Base-by-base conservation (phyloP, 768 basidiomycete species). In the Cytidiella melzeri region DNA sequence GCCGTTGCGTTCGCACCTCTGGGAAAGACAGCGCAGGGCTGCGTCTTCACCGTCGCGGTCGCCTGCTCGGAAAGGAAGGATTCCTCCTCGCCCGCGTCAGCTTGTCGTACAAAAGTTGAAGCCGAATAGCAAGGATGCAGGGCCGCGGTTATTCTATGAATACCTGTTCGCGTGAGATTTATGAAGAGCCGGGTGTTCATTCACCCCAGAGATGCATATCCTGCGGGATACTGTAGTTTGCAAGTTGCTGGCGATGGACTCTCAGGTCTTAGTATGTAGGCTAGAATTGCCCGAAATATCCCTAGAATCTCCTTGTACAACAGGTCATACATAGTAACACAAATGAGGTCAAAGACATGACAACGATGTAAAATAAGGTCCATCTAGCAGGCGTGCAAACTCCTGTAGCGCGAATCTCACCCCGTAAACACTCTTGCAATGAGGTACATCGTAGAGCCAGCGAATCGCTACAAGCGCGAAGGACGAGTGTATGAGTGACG, bases 21-120 rank as follows among this genome's bases (percentile, higher is more conserved):
- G 67, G 52, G 58, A 65, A 12, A 60, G 63, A 30, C 56, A 62
- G 57, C 50, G 63, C 50, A 48, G 64, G 52, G 72, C 76, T 1
- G 56, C 75, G 3, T 79, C 79, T 4, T 80, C 79, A 0, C 80
- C 76, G 11, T 78, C 77, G 3, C 69, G 77, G 23, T 82, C 80
- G 0, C 80, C 80, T 24, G 72, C 65, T 5, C 64, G 80, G 43
- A 7, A 7, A 7, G 30, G 30, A 15, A 34, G 30, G 30, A 15
- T 34, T 7, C 30, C 30, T 34, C 56, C 67, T 45, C 55, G 65
- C 18, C 58, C 64, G 2, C 60, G 59, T 42, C n/a, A n/a, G n/a
- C 63, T 66, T 36, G 55, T 55, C 18, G 38, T 11, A 43, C 49
- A 20, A n/a, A 44, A 59, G 12, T 47, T 50, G 3, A 57, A 62